Base-by-base conservation (phyloP, 2,329 filamentous ascomycete species). In the Calonectria naviculata region DNA sequence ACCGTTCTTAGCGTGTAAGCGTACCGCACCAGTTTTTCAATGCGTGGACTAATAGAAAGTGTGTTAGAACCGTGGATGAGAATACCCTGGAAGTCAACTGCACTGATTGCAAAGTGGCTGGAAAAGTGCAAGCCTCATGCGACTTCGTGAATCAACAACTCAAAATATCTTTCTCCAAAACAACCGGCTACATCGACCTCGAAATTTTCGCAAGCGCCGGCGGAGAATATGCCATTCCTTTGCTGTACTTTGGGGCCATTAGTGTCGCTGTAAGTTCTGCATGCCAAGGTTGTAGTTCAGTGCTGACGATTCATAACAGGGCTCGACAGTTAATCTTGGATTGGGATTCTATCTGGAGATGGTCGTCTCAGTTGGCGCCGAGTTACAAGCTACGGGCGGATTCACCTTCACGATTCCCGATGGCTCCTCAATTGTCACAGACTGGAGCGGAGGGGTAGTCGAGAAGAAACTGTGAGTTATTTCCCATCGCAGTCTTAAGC, bases 351-450 rank as follows among this genome's bases (percentile, higher is more conserved):
- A 65, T 17, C 19, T 69, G n/a, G 67, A 69, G n/a, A 10, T 69
- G 4, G 67, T 65, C 1, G 6, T 69, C 13, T 44, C 61, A 12
- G 41, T 61, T 28, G 26, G 26, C n/a, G 34, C n/a, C 5, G 26
- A 47, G 4, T 6, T 69, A 1, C 26, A 47, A 5, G 67, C 42
- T 4, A 47, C 42, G 3, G 67, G 67, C 2, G 67, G 61, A 13
- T 69, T 69, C 21, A 38, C 60, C n/a, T 69, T 69, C 44, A 65
- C 61, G 5, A 65, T 69, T 38, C 67, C 67, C 4, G 61, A 69
- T 38, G 61, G 52, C 8, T 65, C 67, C 28, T 69, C 34, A 9
- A 28, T 69, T 49, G 34, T 38, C 15, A 49, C 34, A 26, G 42
- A 26, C 31, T 28, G 58, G 26, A 49, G n/a, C 3, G 61, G 67